phyloP scores from a whole-genome alignment of 805 yeast genomes.

The Metschnikowia colocasiae region DNA sequence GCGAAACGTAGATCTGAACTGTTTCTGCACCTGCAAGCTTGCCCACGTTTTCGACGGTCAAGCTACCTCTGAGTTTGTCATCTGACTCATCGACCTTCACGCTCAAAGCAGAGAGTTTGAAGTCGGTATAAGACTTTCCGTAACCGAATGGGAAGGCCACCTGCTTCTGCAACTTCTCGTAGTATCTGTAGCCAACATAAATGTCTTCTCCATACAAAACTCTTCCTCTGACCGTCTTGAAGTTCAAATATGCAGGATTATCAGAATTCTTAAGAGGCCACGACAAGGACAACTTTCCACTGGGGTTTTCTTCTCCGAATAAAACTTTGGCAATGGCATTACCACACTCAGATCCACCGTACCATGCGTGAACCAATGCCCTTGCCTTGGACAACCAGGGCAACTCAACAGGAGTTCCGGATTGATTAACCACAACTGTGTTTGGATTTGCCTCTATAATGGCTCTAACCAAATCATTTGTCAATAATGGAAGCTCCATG shows the following conservation, averaged over 20 bases:
- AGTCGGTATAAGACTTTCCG: slow-evolving; percentile 59
- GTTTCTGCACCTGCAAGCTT: slow-evolving; percentile 48
- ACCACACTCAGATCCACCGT: slow-evolving; percentile 57
- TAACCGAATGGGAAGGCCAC: slow-evolving; percentile 60
- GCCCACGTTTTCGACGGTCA: slow-evolving; percentile 49
- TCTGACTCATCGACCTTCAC: slow-evolving; percentile 24
- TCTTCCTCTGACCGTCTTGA: slow-evolving; percentile 48
- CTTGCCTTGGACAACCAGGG: slow-evolving; percentile 47
- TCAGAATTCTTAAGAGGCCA: slow-evolving; percentile 52
- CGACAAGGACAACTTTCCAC: slow-evolving; percentile 55
- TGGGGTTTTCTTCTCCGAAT: slow-evolving; percentile 58
- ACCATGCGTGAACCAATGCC: slow-evolving; percentile 51
- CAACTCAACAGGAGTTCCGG: slow-evolving; percentile 60
- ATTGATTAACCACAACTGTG: slow-evolving; percentile 51
- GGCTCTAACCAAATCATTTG: slow-evolving; percentile 43
- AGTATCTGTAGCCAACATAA: slow-evolving; percentile 59
- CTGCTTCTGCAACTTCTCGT: slow-evolving; percentile 47
- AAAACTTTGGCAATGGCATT: slow-evolving; percentile 58
- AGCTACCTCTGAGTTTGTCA: slow-evolving; percentile 28
- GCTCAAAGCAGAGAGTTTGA: slow-evolving; percentile 37
- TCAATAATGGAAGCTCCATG: slow-evolving; percentile 49
- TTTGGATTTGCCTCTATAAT: slow-evolving; percentile 47
- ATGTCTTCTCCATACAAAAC: slow-evolving; percentile 64
- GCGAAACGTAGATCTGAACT: slow-evolving; percentile 51
- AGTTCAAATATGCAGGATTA: slow-evolving; percentile 55